Conservation (phyloP, 352 stramenopile genomes). For the Phytophthora fragariaefolia region DNA sequence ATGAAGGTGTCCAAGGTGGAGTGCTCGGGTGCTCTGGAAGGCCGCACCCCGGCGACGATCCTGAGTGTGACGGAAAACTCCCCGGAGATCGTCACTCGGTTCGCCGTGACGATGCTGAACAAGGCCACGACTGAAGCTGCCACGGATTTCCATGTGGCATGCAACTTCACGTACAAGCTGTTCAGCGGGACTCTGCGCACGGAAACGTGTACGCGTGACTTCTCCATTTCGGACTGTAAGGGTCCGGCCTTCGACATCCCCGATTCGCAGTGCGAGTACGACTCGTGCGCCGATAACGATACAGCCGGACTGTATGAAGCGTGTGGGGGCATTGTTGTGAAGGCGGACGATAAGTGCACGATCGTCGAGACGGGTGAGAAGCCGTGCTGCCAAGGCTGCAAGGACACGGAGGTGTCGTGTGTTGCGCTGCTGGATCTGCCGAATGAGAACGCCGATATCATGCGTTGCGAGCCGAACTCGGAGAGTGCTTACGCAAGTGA, state of each 20-base stretch:
- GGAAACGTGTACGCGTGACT: slow-evolving; percentile 50
- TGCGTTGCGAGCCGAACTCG: slow-evolving; percentile 52
- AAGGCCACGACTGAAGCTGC: slow-evolving; percentile 40
- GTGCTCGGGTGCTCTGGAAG: slow-evolving; percentile 47
- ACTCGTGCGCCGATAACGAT: slow-evolving; percentile 35
- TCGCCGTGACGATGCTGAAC: slow-evolving; percentile 60
- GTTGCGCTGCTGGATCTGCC: slow-evolving; percentile 53
- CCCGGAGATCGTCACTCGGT: slow-evolving; percentile 58
- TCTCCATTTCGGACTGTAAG: slow-evolving; percentile 70
- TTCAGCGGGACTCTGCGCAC: slow-evolving; percentile 23
- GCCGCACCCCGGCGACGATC: slow-evolving; percentile 38
- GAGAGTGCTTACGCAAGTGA: slow-evolving; percentile 27
- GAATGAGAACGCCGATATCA: slow-evolving; percentile 50
- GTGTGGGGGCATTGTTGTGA: slow-evolving; percentile 49
- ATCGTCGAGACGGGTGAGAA: slow-evolving; percentile 35
- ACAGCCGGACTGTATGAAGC: slow-evolving; percentile 53
- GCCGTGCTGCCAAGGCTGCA: slow-evolving; percentile 60
- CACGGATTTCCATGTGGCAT: slow-evolving; percentile 56
- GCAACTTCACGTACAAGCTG: slow-evolving; percentile 60
- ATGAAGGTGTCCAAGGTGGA: slow-evolving; percentile 53
- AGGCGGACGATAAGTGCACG: slow-evolving; percentile 28
- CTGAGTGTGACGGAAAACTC: slow-evolving; percentile 41
- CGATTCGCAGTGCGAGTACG: slow-evolving; percentile 47
- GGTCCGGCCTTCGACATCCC: slow-evolving; percentile 53
- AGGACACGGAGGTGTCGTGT: slow-evolving; percentile 37